A percentile compares a stretch with the other conserved stretches of the same genome.
These are phyloP conservation scores for Cladosporium colombiae DNA, from an alignment of 2,329 filamentous ascomycete genomes.

Conservation along the genomic window DNA sequence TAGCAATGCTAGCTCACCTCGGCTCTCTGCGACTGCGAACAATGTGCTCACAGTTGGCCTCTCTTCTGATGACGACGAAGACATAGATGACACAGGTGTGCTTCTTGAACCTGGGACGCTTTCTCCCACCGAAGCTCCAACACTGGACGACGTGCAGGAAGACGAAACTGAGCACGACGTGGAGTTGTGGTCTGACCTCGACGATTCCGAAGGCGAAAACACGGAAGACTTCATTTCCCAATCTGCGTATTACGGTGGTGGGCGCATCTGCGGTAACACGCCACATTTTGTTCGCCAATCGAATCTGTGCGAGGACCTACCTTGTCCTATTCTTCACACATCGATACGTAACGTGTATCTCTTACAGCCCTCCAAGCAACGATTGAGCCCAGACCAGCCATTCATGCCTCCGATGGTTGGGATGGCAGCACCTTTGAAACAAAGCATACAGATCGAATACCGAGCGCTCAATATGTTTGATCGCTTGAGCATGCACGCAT, in stretches of 20 bases:
- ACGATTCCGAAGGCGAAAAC: slow-evolving; percentile 30
- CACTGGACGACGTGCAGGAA: background rate
- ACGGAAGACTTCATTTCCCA: slow-evolving; percentile 30
- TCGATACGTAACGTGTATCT: slow-evolving; percentile 48
- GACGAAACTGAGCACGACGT: background rate
- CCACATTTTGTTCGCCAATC: slow-evolving; percentile 31
- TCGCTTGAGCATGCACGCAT: slow-evolving; percentile 62
- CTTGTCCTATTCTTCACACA: slow-evolving; percentile 44
- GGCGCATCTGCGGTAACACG: slow-evolving; percentile 31
- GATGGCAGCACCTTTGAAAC: slow-evolving; percentile 40
- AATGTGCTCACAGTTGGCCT: background rate
- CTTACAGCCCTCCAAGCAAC: slow-evolving; percentile 37
- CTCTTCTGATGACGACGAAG: slow-evolving; percentile 6
- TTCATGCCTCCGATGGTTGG: slow-evolving; percentile 37
- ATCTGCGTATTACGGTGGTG: slow-evolving; percentile 30
- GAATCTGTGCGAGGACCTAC: slow-evolving; percentile 33
- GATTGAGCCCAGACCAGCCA: background rate
- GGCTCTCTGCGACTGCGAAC: background rate
- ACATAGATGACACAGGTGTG: slow-evolving; percentile 8
- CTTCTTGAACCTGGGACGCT: background rate
- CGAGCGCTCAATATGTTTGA: slow-evolving; percentile 42
- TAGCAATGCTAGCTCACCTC: slow-evolving; percentile 4
- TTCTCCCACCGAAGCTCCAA: background rate
- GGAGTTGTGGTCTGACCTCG: slow-evolving; percentile 22
- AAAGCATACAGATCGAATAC: slow-evolving; percentile 33